phyloP scores from a whole-genome alignment of 192 early-diverging fungal species.

The Entomortierella beljakovae region DNA sequence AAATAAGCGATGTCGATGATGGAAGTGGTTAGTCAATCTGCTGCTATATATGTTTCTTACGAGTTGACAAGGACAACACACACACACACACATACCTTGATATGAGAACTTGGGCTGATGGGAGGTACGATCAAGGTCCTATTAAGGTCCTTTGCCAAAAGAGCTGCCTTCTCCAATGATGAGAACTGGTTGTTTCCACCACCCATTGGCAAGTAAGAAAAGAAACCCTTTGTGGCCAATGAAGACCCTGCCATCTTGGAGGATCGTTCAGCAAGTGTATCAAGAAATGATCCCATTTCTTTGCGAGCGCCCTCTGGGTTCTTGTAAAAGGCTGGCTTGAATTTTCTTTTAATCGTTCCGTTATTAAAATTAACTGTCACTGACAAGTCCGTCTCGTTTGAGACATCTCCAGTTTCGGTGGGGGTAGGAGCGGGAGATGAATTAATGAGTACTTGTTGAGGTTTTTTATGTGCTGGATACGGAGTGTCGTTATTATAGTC shows the following conservation, averaged over 20 bases:
- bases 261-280: slow-evolving; percentile 19
- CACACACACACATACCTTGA: slow-evolving; percentile 32
- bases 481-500: no score
- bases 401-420: neutral
- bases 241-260: neutral
- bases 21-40: no score
- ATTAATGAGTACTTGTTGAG: no score
- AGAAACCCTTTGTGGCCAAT: slow-evolving; percentile 13
- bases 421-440: neutral
- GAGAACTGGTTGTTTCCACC: slow-evolving; percentile 53
- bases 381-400: slow-evolving; percentile 13
- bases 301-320: slow-evolving; percentile 16
- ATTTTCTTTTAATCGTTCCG: slow-evolving; percentile 22
- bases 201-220: slow-evolving; percentile 47
- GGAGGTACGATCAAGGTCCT: slow-evolving; percentile 46
- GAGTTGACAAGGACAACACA: neutral
- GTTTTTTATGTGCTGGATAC: no score
- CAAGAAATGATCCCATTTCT: slow-evolving; percentile 40
- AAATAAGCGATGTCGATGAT: no score
- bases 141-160: slow-evolving; percentile 49
- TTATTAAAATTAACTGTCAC: slow-evolving; percentile 17
- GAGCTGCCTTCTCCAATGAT: slow-evolving; percentile 35
- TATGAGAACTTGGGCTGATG: slow-evolving; percentile 45
- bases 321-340: slow-evolving; percentile 46
- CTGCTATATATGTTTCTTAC: no score